Evolutionary conservation across 2,329 filamentous ascomycete species (phyloP).

Genomic region (Harringtonia aguacate): DNA sequence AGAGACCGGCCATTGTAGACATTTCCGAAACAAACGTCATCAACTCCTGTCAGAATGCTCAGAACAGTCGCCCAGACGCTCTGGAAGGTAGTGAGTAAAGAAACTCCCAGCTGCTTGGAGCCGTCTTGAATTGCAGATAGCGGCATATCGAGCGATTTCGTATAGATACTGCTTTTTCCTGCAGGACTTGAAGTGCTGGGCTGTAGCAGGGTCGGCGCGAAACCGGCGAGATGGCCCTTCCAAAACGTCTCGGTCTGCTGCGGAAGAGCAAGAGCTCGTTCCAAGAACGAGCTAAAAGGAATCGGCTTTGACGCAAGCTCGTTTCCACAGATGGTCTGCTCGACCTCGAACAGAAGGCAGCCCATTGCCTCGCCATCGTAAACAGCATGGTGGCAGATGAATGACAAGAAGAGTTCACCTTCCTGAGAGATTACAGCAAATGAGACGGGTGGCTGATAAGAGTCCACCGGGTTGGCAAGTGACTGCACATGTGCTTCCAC

Average conservation of each 20-base stretch:
- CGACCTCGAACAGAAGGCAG: slow-evolving; percentile 59
- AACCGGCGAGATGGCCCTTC: slow-evolving; percentile 41
- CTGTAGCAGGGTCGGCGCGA: slow-evolving; percentile 23
- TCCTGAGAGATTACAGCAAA: slow-evolving; percentile 27
- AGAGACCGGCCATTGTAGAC: slow-evolving; percentile 70
- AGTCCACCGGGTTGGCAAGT: slow-evolving; percentile 31
- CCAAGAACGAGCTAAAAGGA: slow-evolving; percentile 54
- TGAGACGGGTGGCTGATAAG: slow-evolving; percentile 31
- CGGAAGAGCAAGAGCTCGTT: slow-evolving; percentile 39
- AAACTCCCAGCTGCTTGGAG: slow-evolving; percentile 42
- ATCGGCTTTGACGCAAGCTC: slow-evolving; percentile 31
- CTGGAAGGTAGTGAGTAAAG: slow-evolving; percentile 59
- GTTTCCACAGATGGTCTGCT: too few relatives aligned
- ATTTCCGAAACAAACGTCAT: slow-evolving; percentile 78
- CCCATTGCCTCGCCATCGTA: slow-evolving; percentile 77
- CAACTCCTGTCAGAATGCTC: slow-evolving; percentile 37
- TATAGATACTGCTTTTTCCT: slow-evolving; percentile 7
- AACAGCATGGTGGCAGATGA: slow-evolving; percentile 64
- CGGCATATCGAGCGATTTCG: slow-evolving; percentile 21
- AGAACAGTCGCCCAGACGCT: slow-evolving; percentile 61
- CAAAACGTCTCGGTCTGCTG: slow-evolving; percentile 53
- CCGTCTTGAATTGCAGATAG: slow-evolving; percentile 35
- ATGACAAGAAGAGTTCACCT: slow-evolving; percentile 29
- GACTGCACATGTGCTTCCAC: slow-evolving; percentile 28
- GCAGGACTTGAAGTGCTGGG: background rate